Percentiles rank a stretch among this genome's conserved stretches.
Conservation (phyloP, 495 filamentous ascomycete species). For the Lophiostoma macrostomum region DNA sequence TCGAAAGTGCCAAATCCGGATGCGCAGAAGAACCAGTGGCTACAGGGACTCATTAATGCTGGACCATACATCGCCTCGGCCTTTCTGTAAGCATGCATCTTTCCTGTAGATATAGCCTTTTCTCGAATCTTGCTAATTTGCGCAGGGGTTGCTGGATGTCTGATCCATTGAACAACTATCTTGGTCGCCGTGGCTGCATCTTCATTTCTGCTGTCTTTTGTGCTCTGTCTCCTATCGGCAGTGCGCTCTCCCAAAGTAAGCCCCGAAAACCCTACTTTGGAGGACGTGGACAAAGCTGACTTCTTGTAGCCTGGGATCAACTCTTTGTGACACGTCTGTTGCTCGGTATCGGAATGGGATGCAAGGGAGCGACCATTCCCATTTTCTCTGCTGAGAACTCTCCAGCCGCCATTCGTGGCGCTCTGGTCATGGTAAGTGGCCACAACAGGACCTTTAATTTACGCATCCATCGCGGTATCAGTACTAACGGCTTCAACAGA, state of each 20-base stretch:
- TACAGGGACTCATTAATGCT: conserved; percentile 63
- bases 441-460: conserved; percentile 50
- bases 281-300: conserved; percentile 34
- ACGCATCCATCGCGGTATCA: not conserved
- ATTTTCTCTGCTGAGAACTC: conserved; percentile 76
- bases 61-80: conserved; percentile 46
- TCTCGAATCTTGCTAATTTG: conserved; percentile 21
- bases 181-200: conserved; percentile 60
- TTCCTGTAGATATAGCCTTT: not conserved
- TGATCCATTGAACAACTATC: conserved; percentile 54
- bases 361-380: conserved; percentile 52
- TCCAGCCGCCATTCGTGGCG: conserved; percentile 71
- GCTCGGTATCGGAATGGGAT: conserved; percentile 58
- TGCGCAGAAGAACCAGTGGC: conserved; percentile 51
- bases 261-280: not conserved
- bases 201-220: conserved; percentile 62
- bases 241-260: conserved; percentile 49
- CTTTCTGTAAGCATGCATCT: conserved; percentile 39
- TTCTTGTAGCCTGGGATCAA: not conserved
- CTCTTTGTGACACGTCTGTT: conserved; percentile 18
- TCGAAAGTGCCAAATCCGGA: conserved; percentile 46
- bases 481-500: too few relatives aligned
- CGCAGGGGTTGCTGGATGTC: conserved; percentile 59
- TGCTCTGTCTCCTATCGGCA: conserved; percentile 56
- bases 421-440: conserved; percentile 83